A percentile compares a stretch with the other conserved stretches of the same genome.
These are phyloP conservation scores for Polysphondylium violaceum DNA, from an alignment of 78 protist species.

Conservation along the genomic window DNA sequence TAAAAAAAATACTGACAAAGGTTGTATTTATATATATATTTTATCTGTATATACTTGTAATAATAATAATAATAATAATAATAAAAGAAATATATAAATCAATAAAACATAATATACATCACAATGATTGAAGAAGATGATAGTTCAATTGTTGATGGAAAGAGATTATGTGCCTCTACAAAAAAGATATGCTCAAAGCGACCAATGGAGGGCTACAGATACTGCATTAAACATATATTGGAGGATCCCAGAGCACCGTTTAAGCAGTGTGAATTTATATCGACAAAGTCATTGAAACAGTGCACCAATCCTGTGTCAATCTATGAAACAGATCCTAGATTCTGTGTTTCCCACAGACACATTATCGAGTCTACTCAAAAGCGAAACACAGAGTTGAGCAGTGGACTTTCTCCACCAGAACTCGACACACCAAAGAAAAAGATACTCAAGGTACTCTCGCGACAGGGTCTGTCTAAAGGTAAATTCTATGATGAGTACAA, in stretches of 20 bases:
- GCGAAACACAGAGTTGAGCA: not conserved
- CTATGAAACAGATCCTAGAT: constrained; percentile 11
- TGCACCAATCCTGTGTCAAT: constrained; percentile 49
- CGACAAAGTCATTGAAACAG: constrained; percentile 16
- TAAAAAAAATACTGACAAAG: no score
- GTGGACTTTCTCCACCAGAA: not conserved
- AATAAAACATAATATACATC: no score
- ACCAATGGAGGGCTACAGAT: constrained; percentile 41
- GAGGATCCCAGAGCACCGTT: constrained; percentile 66
- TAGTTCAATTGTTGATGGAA: constrained; percentile 26
- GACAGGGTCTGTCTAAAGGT: constrained; percentile 53
- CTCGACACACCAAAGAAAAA: not conserved
- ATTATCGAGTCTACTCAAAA: constrained; percentile 41
- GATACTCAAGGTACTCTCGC: constrained; percentile 1
- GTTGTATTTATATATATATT: no score
- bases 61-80: no score
- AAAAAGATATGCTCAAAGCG: constrained; percentile 57
- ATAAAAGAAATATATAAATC: no score
- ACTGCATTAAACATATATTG: constrained; percentile 53
- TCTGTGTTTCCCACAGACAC: constrained; percentile 56
- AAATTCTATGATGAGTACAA: constrained; percentile 38
- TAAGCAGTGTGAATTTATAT: constrained; percentile 66
- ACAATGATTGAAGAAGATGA: no score
- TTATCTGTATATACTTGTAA: no score
- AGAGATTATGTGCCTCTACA: constrained; percentile 35